These are phyloP conservation scores for Gryganskiella cystojenkinii DNA, from an alignment of 192 early-diverging fungal genomes.

Conservation along the genomic window DNA sequence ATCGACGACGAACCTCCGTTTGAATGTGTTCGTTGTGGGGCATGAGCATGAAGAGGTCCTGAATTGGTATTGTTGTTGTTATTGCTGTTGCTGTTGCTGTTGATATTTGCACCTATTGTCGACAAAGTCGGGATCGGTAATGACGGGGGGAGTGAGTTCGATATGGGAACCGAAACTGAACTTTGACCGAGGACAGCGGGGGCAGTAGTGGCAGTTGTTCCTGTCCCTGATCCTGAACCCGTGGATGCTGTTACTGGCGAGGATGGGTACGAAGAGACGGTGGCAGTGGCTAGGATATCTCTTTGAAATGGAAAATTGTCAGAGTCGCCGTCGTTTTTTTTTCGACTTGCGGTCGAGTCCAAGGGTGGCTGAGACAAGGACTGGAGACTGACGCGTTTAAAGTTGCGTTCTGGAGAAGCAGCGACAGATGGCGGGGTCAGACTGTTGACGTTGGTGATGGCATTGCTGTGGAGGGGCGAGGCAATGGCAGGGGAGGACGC, in stretches of 20 bases:
- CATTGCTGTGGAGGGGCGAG: not conserved
- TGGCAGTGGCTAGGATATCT: conserved; percentile 19
- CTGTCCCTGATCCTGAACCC: too few species aligned
- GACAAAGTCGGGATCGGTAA: not conserved
- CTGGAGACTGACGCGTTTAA: conserved; percentile 18
- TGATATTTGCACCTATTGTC: not conserved
- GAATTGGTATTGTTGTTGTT: too few species aligned
- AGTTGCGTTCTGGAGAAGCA: conserved; percentile 11
- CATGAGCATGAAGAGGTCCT: too few species aligned
- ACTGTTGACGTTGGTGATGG: not conserved
- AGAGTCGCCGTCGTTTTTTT: conserved; percentile 20
- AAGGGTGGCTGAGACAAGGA: conserved; percentile 10
- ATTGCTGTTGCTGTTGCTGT: conserved; percentile 1
- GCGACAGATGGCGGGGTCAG: not conserved
- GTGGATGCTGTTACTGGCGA: not conserved
- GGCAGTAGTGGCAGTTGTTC: not conserved
- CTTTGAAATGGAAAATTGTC: conserved; percentile 19
- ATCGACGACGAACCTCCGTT: not conserved
- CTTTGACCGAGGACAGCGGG: not conserved
- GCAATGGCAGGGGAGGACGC: conserved; percentile 2
- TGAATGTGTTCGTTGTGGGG: not conserved
- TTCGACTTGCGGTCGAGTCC: conserved; percentile 9
- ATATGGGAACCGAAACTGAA: not conserved
- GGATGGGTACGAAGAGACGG: conserved; percentile 9
- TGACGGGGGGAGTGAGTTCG: not conserved